Evolutionary conservation across 371 early-diverging fungal genomes (phyloP).

Genomic region (Apophysomyces sp.): DNA sequence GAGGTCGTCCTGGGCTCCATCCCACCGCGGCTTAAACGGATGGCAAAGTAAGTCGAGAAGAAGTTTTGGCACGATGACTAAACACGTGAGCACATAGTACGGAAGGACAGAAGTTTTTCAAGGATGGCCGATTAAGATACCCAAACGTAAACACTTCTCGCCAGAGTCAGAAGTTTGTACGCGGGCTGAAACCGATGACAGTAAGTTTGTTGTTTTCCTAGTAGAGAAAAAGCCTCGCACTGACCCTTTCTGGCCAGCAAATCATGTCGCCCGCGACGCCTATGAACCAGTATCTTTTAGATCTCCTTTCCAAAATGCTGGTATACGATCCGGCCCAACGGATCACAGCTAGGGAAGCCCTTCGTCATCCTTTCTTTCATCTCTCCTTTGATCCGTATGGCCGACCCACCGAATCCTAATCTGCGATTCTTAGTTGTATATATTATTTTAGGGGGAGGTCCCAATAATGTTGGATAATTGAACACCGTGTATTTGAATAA

Average conservation of each 20-base stretch:
- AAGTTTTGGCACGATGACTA: neutral
- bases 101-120: constrained; percentile 60
- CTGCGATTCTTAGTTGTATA: neutral
- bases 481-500: no score
- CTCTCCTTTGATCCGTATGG: constrained; percentile 35
- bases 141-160: constrained; percentile 65
- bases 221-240: neutral
- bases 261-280: constrained; percentile 32
- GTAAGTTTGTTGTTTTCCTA: constrained; percentile 27
- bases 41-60: constrained; percentile 33
- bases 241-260: constrained; percentile 15
- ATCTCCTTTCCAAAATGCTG: constrained; percentile 79
- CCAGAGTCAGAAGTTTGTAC: constrained; percentile 70
- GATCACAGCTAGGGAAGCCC: constrained; percentile 81
- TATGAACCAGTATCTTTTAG: constrained; percentile 42
- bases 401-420: constrained; percentile 3
- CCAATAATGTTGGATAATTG: no score
- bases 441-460: neutral
- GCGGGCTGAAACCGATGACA: constrained; percentile 55
- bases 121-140: constrained; percentile 59
- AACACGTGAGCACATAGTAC: constrained; percentile 16
- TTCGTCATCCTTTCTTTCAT: constrained; percentile 83
- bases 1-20: constrained; percentile 60
- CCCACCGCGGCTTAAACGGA: constrained; percentile 37
- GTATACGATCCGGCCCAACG: constrained; percentile 84